Evolutionary conservation across 371 early-diverging fungal species (phyloP).

Genomic region (Zancudomyces culisetae): DNA sequence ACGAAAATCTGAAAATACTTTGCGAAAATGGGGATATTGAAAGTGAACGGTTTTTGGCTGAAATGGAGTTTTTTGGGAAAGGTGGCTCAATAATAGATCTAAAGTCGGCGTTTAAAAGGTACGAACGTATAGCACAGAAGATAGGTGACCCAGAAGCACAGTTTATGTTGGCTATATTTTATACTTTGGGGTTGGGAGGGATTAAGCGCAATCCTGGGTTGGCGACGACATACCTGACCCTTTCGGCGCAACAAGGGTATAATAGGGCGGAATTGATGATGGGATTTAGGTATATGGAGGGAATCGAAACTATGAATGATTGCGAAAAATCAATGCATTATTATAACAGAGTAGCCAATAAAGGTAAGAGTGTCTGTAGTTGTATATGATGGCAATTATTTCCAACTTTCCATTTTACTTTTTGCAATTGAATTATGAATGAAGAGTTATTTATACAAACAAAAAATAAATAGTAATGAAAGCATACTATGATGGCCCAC

Average conservation of each 20-base stretch:
- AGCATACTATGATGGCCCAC: slow-evolving; percentile 54
- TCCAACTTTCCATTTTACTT: not conserved
- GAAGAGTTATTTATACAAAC: not conserved
- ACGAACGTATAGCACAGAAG: slow-evolving; percentile 30
- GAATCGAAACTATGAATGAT: slow-evolving; percentile 59
- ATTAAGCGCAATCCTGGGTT: slow-evolving; percentile 24
- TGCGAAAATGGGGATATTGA: slow-evolving; percentile 14
- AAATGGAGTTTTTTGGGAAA: slow-evolving; percentile 33
- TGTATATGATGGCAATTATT: not conserved
- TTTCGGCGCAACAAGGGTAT: slow-evolving; percentile 62
- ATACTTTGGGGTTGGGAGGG: slow-evolving; percentile 72
- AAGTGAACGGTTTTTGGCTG: slow-evolving; percentile 26
- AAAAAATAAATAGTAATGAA: slow-evolving; percentile 30
- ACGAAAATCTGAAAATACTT: not conserved
- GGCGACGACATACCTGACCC: slow-evolving; percentile 44
- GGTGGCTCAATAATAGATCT: slow-evolving; percentile 36
- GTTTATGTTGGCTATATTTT: slow-evolving; percentile 69
- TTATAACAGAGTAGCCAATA: slow-evolving; percentile 62
- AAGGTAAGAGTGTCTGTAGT: slow-evolving; percentile 15
- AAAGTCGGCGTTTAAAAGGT: slow-evolving; percentile 34
- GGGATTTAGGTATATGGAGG: slow-evolving; percentile 61
- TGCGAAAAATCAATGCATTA: slow-evolving; percentile 58
- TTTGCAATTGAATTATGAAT: not conserved
- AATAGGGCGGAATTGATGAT: slow-evolving; percentile 61
- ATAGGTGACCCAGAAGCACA: slow-evolving; percentile 73